Percentiles rank a stretch among this genome's conserved stretches.
These are phyloP conservation scores for Pulveroboletus sp. DNA, from an alignment of 768 basidiomycete genomes.

Conservation along the genomic window DNA sequence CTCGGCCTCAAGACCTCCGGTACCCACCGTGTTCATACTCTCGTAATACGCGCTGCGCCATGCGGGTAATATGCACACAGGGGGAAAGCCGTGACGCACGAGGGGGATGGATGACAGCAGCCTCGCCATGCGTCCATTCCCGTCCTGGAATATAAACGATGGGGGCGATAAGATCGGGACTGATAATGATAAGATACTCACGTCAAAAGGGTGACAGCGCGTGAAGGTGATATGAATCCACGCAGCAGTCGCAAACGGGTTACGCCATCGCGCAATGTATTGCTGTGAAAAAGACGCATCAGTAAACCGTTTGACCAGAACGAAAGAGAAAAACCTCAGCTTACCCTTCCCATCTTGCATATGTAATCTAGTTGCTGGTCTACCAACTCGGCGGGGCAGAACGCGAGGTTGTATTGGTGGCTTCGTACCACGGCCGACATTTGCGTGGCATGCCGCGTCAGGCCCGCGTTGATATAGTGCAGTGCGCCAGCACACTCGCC, in stretches of 20 bases:
- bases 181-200: conserved; percentile 7
- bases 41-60: conserved; percentile 28
- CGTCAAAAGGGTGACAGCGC: conserved; percentile 35
- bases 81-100: conserved; percentile 31
- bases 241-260: conserved; percentile 36
- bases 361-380: conserved; percentile 34
- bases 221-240: conserved; percentile 35
- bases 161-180: background rate
- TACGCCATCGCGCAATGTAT: conserved; percentile 37
- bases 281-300: conserved; percentile 17
- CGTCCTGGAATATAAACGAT: conserved; percentile 20
- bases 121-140: conserved; percentile 35
- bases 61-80: conserved; percentile 27
- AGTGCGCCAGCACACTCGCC: conserved; percentile 8
- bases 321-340: background rate
- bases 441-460: conserved; percentile 27
- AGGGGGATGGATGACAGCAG: conserved; percentile 35
- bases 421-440: conserved; percentile 31
- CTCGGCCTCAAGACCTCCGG: background rate
- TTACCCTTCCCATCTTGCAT: conserved; percentile 33
- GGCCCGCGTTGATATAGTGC: conserved; percentile 30
- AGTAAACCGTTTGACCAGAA: background rate
- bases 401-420: conserved; percentile 33
- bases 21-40: conserved; percentile 31
- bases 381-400: conserved; percentile 28